phyloP scores from a whole-genome alignment of 163 green algal species.

The Volvox carteri region DNA sequence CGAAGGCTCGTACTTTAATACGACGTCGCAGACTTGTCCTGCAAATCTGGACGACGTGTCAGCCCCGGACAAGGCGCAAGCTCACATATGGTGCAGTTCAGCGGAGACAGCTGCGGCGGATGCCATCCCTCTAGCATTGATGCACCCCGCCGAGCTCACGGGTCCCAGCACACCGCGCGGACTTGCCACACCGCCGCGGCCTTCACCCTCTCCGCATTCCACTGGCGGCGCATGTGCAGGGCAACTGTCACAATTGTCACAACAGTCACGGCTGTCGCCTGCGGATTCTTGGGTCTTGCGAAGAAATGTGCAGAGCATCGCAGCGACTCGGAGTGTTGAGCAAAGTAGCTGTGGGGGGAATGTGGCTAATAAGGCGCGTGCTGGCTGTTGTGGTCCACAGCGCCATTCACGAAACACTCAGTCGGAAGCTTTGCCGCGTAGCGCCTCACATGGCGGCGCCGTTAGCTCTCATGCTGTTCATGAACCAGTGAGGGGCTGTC shows the following conservation, averaged over 20 bases:
- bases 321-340: not conserved
- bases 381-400: too few relatives aligned
- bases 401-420: too few relatives aligned
- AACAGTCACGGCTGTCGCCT: not conserved
- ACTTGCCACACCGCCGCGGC: not conserved
- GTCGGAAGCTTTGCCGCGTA: too few relatives aligned
- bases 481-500: not conserved
- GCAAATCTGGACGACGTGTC: not conserved
- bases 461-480: not conserved
- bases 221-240: not conserved
- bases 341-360: too few relatives aligned
- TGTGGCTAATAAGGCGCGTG: too few relatives aligned
- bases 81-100: not conserved
- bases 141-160: too few relatives aligned
- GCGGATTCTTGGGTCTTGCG: not conserved
- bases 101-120: not conserved
- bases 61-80: not conserved
- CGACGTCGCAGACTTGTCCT: not conserved
- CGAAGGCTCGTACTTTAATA: not conserved
- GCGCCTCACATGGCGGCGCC: not conserved
- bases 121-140: too few relatives aligned
- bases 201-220: not conserved
- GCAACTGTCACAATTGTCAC: not conserved
- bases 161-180: not conserved
- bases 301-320: not conserved